A percentile compares a stretch with the other conserved stretches of the same genome.
Conservation (phyloP, 345 rosid species). For the Excoecaria agallocha region DNA sequence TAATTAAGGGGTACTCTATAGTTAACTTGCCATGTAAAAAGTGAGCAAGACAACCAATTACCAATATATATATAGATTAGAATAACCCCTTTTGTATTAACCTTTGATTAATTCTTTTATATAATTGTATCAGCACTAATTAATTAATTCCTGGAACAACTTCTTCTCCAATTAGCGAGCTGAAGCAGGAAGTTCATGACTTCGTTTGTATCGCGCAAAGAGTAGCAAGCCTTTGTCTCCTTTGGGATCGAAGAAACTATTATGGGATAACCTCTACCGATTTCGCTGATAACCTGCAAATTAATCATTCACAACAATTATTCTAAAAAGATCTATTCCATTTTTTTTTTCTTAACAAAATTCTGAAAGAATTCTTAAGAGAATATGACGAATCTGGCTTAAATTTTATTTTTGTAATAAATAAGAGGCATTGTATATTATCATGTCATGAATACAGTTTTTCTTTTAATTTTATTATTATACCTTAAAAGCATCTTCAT, state of each 20-base stretch:
- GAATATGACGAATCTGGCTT: too few species aligned
- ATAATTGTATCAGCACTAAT: background rate
- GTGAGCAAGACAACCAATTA: background rate
- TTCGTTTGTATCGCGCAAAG: conserved; percentile 33
- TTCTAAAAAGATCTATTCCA: background rate
- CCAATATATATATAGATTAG: background rate
- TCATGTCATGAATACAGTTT: too few species aligned
- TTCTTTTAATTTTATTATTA: too few species aligned
- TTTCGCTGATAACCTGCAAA: conserved; percentile 38
- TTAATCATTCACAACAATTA: background rate
- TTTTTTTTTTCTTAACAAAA: too few species aligned
- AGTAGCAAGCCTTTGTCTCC: conserved; percentile 50
- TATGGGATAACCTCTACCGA: conserved; percentile 45
- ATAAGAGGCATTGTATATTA: too few species aligned
- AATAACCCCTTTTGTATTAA: background rate
- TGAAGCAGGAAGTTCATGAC: conserved; percentile 6
- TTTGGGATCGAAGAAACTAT: conserved; percentile 44
- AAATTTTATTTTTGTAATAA: too few species aligned
- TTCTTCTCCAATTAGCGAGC: background rate
- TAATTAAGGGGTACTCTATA: background rate
- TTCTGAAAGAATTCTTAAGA: background rate
- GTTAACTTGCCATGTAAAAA: background rate
- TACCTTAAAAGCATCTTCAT: conserved; percentile 70
- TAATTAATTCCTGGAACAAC: background rate
- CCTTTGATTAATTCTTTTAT: background rate